A percentile compares a stretch with the other conserved stretches of the same genome.
These are phyloP conservation scores for Dendrobium huoshanense DNA, from an alignment of 106 monocot species.

Conservation along the genomic window DNA sequence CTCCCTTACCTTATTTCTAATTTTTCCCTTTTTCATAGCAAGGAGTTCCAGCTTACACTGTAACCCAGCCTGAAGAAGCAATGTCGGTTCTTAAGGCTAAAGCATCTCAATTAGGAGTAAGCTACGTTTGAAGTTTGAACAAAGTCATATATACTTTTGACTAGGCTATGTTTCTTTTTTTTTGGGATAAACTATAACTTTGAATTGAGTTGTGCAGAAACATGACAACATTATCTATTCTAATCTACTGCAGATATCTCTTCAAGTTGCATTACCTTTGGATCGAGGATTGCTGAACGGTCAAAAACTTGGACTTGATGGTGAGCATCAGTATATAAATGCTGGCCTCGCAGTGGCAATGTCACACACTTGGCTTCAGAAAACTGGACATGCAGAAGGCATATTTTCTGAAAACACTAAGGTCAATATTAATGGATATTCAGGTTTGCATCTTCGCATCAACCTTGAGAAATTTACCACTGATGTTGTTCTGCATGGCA, in stretches of 20 bases:
- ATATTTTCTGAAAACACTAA: constrained; percentile 18
- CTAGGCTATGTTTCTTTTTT: not conserved
- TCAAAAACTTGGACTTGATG: constrained; percentile 77
- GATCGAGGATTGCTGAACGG: constrained; percentile 36
- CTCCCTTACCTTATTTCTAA: not conserved
- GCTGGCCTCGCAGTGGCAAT: constrained; percentile 82
- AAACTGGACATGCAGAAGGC: constrained; percentile 30
- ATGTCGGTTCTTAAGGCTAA: constrained; percentile 60
- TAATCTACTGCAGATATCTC: constrained; percentile 39
- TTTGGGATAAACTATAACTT: not conserved
- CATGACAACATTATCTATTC: not conserved
- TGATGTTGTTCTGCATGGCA: constrained; percentile 6
- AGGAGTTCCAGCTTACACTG: constrained; percentile 80
- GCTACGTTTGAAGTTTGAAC: constrained; percentile 13
- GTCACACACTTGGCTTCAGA: constrained; percentile 60
- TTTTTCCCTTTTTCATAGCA: constrained; percentile 29
- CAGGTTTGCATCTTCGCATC: not conserved
- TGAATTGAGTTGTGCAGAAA: not conserved
- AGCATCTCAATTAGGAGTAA: constrained; percentile 73
- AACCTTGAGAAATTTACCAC: not conserved
- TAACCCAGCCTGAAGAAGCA: constrained; percentile 90
- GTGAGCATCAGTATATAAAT: constrained; percentile 85
- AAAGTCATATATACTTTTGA: not conserved
- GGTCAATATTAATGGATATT: constrained; percentile 7
- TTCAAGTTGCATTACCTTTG: constrained; percentile 57